Evolutionary conservation across 805 yeast species (phyloP).

Genomic region (Myxozyma neglecta): DNA sequence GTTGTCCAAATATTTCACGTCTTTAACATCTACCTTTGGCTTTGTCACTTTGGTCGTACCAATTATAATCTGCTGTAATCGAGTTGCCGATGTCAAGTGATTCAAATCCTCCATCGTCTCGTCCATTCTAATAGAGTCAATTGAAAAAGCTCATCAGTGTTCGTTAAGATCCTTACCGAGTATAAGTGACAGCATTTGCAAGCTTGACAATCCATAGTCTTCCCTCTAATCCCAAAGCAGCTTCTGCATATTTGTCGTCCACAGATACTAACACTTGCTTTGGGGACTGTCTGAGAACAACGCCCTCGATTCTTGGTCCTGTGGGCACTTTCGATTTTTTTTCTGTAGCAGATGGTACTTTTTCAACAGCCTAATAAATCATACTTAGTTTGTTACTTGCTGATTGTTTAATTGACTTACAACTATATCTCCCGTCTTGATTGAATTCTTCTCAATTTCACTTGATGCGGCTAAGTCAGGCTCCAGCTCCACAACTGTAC

Average conservation of each 20-base stretch:
- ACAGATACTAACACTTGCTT: constrained; percentile 58
- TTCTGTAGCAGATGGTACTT: constrained; percentile 20
- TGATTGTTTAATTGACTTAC: neutral
- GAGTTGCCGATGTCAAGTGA: constrained; percentile 48
- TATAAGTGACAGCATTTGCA: constrained; percentile 44
- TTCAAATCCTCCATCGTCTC: constrained; percentile 59
- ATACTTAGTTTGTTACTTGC: no score
- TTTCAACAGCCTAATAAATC: constrained; percentile 11
- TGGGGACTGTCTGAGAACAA: constrained; percentile 56
- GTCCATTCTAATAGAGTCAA: constrained; percentile 47
- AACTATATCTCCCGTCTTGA: constrained; percentile 32
- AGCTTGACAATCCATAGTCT: constrained; percentile 69
- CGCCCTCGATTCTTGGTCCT: constrained; percentile 54
- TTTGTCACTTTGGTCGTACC: constrained; percentile 45
- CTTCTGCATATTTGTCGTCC: constrained; percentile 57
- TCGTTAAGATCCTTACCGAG: constrained; percentile 35
- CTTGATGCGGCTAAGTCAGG: constrained; percentile 48
- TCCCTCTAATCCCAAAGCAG: constrained; percentile 47
- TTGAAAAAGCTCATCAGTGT: neutral
- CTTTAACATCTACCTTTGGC: neutral
- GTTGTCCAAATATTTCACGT: constrained; percentile 45
- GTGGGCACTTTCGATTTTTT: constrained; percentile 10
- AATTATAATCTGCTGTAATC: constrained; percentile 49
- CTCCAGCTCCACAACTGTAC: constrained; percentile 61
- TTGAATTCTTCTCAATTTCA: constrained; percentile 37